Percentiles rank a stretch among this genome's conserved stretches.
These are phyloP conservation scores for Volvox africanus DNA, from an alignment of 139 green algal species.

Conservation along the genomic window DNA sequence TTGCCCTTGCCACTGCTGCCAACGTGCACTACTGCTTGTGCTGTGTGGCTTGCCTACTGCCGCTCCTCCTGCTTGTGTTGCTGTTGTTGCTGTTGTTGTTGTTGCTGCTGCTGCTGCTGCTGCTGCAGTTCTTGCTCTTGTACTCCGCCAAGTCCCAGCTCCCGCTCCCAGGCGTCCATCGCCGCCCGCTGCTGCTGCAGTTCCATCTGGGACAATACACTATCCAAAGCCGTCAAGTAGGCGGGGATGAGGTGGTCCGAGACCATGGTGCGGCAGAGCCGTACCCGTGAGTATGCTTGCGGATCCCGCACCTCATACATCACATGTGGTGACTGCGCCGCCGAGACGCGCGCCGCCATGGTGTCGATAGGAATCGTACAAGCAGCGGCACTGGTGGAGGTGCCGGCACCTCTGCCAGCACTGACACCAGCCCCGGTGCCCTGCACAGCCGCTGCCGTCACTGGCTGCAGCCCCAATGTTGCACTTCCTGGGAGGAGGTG, in stretches of 20 bases:
- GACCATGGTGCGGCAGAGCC: conserved; percentile 84
- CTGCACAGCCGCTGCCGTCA: neutral
- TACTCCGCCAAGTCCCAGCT: neutral
- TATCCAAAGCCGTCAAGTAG: conserved; percentile 78
- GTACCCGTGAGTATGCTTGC: conserved; percentile 75
- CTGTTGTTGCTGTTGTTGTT: neutral
- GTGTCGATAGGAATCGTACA: conserved; percentile 3
- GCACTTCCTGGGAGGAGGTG: conserved; percentile 81
- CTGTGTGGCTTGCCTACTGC: neutral
- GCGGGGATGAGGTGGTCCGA: conserved; percentile 84
- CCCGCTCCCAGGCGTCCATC: conserved; percentile 7
- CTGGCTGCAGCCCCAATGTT: neutral
- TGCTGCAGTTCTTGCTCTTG: neutral
- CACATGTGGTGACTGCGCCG: conserved; percentile 48
- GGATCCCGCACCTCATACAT: conserved; percentile 67
- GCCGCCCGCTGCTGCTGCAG: conserved; percentile 23
- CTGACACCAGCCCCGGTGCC: neutral
- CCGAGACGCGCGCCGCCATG: neutral
- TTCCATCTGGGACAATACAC: conserved; percentile 60
- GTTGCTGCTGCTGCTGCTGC: neutral
- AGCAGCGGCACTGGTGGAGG: neutral
- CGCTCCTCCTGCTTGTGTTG: neutral
- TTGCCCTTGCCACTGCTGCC: neutral
- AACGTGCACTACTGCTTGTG: neutral
- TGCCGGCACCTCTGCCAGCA: neutral